Conservation (phyloP, 2,329 filamentous ascomycete genomes). For the Exserohilum rostratum region DNA sequence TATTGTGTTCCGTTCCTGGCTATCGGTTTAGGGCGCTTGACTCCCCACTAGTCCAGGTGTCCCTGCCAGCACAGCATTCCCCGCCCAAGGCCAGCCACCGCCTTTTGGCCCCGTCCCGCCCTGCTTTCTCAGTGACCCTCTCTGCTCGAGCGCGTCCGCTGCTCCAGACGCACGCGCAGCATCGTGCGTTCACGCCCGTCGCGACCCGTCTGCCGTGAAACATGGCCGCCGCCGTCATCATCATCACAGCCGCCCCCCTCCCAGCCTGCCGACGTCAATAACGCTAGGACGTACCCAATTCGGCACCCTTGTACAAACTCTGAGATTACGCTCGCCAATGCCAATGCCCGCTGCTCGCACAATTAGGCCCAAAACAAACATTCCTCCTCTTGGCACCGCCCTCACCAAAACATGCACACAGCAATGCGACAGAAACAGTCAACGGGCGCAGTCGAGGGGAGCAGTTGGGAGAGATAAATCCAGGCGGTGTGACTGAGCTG, state of each 20-base stretch:
- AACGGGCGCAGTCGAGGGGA: conserved; percentile 8
- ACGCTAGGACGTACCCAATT: conserved; percentile 16
- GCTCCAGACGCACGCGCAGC: background rate
- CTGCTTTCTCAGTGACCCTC: conserved; percentile 5
- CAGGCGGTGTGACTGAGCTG: background rate
- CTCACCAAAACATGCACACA: background rate
- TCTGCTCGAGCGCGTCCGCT: background rate
- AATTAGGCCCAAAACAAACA: conserved; percentile 31
- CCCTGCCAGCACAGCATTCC: conserved; percentile 20
- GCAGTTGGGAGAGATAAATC: conserved; percentile 10
- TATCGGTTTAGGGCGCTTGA: conserved; percentile 9
- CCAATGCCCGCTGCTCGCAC: conserved; percentile 21
- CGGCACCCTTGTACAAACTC: conserved; percentile 17
- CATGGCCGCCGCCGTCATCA: background rate
- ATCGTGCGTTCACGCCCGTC: background rate
- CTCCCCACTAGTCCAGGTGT: conserved; percentile 11
- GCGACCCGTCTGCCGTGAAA: background rate
- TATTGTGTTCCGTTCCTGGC: conserved; percentile 20
- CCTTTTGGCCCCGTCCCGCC: conserved; percentile 3
- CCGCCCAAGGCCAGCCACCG: conserved; percentile 24
- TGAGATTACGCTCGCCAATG: conserved; percentile 29
- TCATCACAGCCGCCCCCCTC: background rate
- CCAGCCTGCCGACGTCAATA: conserved; percentile 22
- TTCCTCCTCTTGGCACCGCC: conserved; percentile 23
- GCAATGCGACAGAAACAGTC: conserved; percentile 7